Evolutionary conservation across 139 green algal genomes (phyloP).

Genomic region (Coelastrella sp.): DNA sequence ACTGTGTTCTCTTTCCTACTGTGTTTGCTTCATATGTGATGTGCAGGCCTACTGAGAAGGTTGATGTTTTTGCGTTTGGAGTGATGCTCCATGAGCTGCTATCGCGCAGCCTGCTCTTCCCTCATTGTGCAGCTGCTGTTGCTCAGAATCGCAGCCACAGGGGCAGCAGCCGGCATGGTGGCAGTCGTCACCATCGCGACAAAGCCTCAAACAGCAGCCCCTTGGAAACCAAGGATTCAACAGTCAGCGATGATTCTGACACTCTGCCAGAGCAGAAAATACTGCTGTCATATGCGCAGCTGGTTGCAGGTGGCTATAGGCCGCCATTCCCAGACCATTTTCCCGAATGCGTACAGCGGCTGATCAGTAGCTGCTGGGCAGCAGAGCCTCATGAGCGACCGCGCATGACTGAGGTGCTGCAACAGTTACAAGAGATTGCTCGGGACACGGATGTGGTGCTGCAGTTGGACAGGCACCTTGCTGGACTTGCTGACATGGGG

Average conservation of each 20-base stretch:
- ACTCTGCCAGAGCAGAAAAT: conserved; percentile 23
- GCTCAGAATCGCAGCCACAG: neutral
- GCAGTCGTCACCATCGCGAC: neutral
- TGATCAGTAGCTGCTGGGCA: conserved; percentile 63
- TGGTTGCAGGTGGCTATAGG: conserved; percentile 61
- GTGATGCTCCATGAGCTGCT: conserved; percentile 60
- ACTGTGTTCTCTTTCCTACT: no score
- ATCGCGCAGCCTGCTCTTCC: conserved; percentile 29
- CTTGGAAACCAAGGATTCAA: neutral
- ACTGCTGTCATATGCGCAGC: conserved; percentile 64
- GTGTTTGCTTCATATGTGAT: neutral
- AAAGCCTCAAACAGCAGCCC: no score
- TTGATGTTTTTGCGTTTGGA: conserved; percentile 63
- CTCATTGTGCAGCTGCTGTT: neutral
- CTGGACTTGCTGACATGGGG: conserved; percentile 28
- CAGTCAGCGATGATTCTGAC: neutral
- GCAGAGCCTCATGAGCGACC: conserved; percentile 45
- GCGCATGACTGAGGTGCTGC: conserved; percentile 32
- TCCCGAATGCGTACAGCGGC: conserved; percentile 52
- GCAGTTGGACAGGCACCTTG: neutral
- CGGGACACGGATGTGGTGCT: neutral
- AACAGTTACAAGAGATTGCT: neutral
- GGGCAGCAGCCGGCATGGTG: neutral
- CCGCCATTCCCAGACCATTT: conserved; percentile 57
- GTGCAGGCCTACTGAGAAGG: conserved; percentile 50